Base-by-base conservation (phyloP, 768 basidiomycete genomes). In the Lentinula lateritia region DNA sequence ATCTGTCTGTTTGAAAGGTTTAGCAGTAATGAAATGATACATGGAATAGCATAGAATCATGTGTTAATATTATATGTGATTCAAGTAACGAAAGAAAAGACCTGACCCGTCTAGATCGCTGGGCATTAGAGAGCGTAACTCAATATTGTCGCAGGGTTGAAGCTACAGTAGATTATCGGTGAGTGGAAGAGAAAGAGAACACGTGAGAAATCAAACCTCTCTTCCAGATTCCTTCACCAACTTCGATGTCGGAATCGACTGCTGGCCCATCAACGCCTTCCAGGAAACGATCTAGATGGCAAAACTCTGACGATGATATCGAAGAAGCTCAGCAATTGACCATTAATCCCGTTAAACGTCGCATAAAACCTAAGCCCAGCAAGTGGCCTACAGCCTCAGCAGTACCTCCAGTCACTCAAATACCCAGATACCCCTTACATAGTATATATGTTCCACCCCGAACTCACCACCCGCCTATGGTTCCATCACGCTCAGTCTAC, bases 401-500 rank as follows among this genome's bases (percentile, higher is more conserved):
- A 50, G 42, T 42, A n/a, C 62, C 70, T 41, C 46, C 63, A 62
- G 46, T 62, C 57, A 4, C 64, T 68, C 43, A 67, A 65, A 52
- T 32, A 10, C 61, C 64, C 64, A 23, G 50, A 65, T n/a, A 62
- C 71, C 32, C 42, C 12, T 65, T 67, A 6, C 82, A 89, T 64
- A 93, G 92, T 66, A 66, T 79, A 38, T 90, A 85, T 71, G 92
- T 88, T 0, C 95, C 94, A 3, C 83, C 83, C 43, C 81, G 94
- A 58, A 87, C 83, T 3, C 74, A 76, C 1, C 91, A 98, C 72
- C 95, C 95, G 35, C 78, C 86, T 1, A 84, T 98, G 23, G 75
- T 82, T 43, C 86, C 95, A 1, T 95, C 96, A 28, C 89, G 96
- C 23, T 95, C 94, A 5, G 96, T 98, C 0, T 96, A 94, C 74